Evolutionary conservation across 371 early-diverging fungal genomes (phyloP).

Genomic region (Mortierella sp.): DNA sequence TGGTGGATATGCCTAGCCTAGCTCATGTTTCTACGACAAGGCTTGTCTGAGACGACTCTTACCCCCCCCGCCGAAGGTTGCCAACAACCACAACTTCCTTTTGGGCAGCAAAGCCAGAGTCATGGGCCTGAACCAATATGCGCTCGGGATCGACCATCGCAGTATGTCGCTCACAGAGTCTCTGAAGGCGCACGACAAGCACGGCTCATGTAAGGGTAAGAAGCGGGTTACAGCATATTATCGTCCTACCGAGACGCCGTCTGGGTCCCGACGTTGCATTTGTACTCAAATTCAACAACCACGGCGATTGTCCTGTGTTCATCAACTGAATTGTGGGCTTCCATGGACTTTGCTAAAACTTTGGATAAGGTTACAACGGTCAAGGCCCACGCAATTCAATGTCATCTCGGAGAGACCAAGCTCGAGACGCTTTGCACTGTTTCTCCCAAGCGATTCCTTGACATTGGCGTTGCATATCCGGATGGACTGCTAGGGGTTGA

Average conservation of each 20-base stretch:
- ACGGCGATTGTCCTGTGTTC: constrained; percentile 24
- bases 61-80: constrained; percentile 5
- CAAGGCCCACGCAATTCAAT: constrained; percentile 20
- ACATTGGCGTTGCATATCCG: constrained; percentile 26
- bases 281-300: constrained; percentile 21
- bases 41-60: constrained; percentile 12
- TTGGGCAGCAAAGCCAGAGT: constrained; percentile 17
- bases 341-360: neutral
- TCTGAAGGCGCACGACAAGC: constrained; percentile 24
- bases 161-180: constrained; percentile 26
- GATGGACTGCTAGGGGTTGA: constrained; percentile 20
- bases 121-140: constrained; percentile 13
- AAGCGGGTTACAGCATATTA: constrained; percentile 28
- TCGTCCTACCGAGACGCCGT: constrained; percentile 20
- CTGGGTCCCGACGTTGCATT: constrained; percentile 29
- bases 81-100: neutral
- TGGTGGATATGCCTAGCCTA: constrained; percentile 21
- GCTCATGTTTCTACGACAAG: constrained; percentile 26
- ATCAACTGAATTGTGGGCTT: constrained; percentile 25
- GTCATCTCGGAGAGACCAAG: constrained; percentile 16
- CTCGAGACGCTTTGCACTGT: constrained; percentile 29
- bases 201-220: constrained; percentile 14
- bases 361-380: constrained; percentile 13
- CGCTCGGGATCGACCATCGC: constrained; percentile 21
- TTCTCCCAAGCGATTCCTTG: constrained; percentile 27